phyloP scores from a whole-genome alignment of 768 basidiomycete genomes.

The Cubamyces sp. region DNA sequence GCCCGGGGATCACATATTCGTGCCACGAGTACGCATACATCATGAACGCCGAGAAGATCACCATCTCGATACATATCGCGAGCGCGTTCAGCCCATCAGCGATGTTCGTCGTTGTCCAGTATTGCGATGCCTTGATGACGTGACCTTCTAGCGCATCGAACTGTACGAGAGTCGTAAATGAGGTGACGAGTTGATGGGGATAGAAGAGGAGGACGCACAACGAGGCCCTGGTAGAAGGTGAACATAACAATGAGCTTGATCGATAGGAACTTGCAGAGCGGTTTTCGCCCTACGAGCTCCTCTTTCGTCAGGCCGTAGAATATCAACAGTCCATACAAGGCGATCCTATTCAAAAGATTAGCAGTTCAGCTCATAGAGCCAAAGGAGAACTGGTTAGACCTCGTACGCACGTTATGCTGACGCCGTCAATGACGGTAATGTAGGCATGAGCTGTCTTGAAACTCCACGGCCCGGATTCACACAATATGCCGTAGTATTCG shows the following conservation, averaged over 20 bases:
- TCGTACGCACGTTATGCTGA: slow-evolving; percentile 71
- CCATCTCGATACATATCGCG: slow-evolving; percentile 89
- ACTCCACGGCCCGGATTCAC: slow-evolving; percentile 62
- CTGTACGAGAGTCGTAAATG: slow-evolving; percentile 36
- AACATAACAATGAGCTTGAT: slow-evolving; percentile 90
- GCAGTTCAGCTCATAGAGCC: not conserved
- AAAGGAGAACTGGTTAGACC: not conserved
- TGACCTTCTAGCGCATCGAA: slow-evolving; percentile 66
- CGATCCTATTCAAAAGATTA: slow-evolving; percentile 51
- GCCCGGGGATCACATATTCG: slow-evolving; percentile 60
- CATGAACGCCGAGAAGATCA: slow-evolving; percentile 77
- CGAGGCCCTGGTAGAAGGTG: slow-evolving; percentile 85
- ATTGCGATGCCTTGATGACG: slow-evolving; percentile 77
- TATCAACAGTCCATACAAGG: slow-evolving; percentile 82
- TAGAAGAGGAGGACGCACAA: slow-evolving; percentile 47
- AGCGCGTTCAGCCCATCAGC: slow-evolving; percentile 84
- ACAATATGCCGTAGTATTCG: slow-evolving; percentile 69
- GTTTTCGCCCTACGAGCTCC: slow-evolving; percentile 76
- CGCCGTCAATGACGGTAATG: slow-evolving; percentile 72
- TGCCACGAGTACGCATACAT: slow-evolving; percentile 78
- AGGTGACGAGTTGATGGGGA: not conserved
- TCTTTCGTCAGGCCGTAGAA: slow-evolving; percentile 84
- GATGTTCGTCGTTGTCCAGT: slow-evolving; percentile 86
- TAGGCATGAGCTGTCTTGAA: slow-evolving; percentile 69
- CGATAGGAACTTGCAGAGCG: slow-evolving; percentile 81